Percentiles rank a stretch among this genome's conserved stretches.
phyloP scores from a whole-genome alignment of 2,329 filamentous ascomycete genomes.

The Penicillium brasilianum region DNA sequence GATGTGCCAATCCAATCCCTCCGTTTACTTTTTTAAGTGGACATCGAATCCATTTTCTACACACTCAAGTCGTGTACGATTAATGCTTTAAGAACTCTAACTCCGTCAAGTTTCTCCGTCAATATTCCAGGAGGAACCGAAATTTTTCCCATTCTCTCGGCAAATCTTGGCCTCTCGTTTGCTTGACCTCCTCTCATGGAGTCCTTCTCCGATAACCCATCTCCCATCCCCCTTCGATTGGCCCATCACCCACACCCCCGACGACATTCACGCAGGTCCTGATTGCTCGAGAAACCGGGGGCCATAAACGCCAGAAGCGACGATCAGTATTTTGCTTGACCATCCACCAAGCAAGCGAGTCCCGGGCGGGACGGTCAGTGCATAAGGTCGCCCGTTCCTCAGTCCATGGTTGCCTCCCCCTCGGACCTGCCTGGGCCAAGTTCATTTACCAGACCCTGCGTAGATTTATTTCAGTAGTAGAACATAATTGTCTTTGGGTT shows the following conservation, averaged over 20 bases:
- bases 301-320: conserved; percentile 17
- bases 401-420: conserved; percentile 7
- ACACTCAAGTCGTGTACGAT: neutral
- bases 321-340: conserved; percentile 15
- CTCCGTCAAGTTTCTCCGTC: too few species aligned
- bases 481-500: neutral
- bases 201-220: neutral
- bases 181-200: neutral
- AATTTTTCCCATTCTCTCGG: neutral
- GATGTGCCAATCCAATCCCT: neutral
- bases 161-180: neutral
- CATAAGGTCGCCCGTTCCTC: conserved; percentile 4
- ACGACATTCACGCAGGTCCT: neutral
- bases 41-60: neutral
- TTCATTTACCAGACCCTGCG: conserved; percentile 6
- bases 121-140: neutral
- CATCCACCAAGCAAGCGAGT: conserved; percentile 3
- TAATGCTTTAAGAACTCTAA: neutral
- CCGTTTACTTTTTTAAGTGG: too few species aligned
- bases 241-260: neutral
- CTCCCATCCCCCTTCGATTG: neutral
- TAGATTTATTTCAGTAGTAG: neutral
- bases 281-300: conserved; percentile 1
- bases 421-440: conserved; percentile 2
- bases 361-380: conserved; percentile 15